Conservation (phyloP, 1,284 basidiomycete genomes). For the Phenoliferia sp. region DNA sequence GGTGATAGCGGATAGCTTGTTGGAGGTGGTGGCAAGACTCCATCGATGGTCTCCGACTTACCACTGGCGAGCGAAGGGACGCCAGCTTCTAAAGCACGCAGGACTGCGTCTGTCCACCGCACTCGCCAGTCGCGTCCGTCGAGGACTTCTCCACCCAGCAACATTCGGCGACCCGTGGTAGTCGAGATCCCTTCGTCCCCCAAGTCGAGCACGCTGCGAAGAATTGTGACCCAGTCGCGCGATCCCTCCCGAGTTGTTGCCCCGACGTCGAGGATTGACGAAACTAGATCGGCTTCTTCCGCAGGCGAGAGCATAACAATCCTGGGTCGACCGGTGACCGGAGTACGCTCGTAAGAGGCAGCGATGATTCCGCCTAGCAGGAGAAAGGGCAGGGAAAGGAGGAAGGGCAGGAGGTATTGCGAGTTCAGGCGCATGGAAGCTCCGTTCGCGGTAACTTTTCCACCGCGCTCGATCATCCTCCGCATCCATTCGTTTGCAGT, state of each 20-base stretch:
- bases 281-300: conserved; percentile 32
- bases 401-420: conserved; percentile 9
- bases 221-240: conserved; percentile 35
- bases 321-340: conserved; percentile 33
- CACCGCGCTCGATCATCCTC: not conserved
- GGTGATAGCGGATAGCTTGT: conserved; percentile 14
- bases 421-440: conserved; percentile 12
- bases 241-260: not conserved
- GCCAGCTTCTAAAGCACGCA: conserved; percentile 29
- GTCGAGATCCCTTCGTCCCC: conserved; percentile 26
- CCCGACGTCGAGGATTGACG: conserved; percentile 7
- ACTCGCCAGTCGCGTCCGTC: conserved; percentile 34
- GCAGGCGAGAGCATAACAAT: conserved; percentile 32
- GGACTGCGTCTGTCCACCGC: conserved; percentile 28
- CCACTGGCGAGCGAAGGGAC: conserved; percentile 9
- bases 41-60: not conserved
- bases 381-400: conserved; percentile 16
- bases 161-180: conserved; percentile 14
- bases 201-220: conserved; percentile 30
- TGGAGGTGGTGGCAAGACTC: conserved; percentile 17
- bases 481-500: not conserved
- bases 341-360: conserved; percentile 32
- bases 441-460: not conserved
- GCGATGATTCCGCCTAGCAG: conserved; percentile 22
- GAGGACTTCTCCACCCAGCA: conserved; percentile 36